Conservation (phyloP, 169 alveolate genomes). For the Eimeria brunetti region DNA sequence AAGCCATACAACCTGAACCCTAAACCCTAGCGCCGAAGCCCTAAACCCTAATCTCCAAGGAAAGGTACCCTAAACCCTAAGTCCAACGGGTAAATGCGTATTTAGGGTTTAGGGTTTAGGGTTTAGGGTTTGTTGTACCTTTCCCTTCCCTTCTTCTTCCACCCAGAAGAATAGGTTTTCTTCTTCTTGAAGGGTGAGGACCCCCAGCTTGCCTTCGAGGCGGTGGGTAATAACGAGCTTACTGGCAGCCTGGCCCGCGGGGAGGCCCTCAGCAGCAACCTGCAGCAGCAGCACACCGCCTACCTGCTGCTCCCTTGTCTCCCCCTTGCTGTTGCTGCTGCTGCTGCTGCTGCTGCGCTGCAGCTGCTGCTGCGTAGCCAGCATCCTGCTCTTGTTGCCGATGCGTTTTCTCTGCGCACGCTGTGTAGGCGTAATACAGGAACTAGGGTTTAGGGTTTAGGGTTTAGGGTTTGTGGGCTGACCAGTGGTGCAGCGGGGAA, state of each 20-base stretch:
- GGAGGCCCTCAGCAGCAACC: background rate
- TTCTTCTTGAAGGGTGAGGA: background rate
- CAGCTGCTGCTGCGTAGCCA: too few species aligned
- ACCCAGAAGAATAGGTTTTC: slow-evolving; percentile 15
- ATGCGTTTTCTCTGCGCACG: too few species aligned
- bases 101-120: background rate
- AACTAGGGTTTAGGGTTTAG: too few species aligned
- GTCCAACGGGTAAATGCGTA: background rate
- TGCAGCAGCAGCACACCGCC: background rate
- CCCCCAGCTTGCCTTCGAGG: background rate
- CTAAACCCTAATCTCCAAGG: background rate
- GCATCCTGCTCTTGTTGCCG: too few species aligned
- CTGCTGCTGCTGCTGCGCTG: background rate
- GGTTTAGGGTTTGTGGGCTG: too few species aligned
- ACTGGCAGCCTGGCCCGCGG: slow-evolving; percentile 3
- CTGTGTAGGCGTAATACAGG: too few species aligned
- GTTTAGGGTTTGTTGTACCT: background rate
- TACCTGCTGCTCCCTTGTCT: background rate
- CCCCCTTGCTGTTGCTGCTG: background rate
- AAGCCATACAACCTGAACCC: background rate
- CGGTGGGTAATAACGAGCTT: background rate
- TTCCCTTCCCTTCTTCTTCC: background rate
- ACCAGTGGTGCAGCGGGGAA: slow-evolving; percentile 36
- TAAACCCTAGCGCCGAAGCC: background rate
- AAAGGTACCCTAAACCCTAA: background rate